These are phyloP conservation scores for Cubamyces sp. DNA, from an alignment of 768 basidiomycete genomes.

Conservation along the genomic window DNA sequence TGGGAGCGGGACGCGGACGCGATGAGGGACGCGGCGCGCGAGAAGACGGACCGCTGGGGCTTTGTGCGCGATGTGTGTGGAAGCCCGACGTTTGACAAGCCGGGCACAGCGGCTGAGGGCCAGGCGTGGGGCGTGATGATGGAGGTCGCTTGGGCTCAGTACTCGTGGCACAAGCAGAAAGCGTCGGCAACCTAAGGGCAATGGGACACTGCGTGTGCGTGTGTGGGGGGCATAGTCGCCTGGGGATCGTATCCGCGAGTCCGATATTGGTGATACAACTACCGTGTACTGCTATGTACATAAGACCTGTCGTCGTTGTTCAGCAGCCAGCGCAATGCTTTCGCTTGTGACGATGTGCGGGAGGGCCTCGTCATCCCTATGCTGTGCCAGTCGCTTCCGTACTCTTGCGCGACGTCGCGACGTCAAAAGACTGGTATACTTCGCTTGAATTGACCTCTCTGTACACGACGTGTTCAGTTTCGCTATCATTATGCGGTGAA, in stretches of 20 bases:
- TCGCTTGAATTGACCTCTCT: conserved; percentile 2
- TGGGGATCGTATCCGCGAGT: too few relatives aligned
- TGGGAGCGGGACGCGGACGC: conserved; percentile 22
- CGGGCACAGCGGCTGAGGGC: conserved; percentile 31
- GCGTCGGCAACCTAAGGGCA: background rate
- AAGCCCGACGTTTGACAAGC: conserved; percentile 28
- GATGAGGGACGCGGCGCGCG: conserved; percentile 22
- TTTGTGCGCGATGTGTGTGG: conserved; percentile 33
- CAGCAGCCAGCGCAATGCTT: too few relatives aligned
- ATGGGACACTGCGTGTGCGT: background rate
- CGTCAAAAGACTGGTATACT: background rate
- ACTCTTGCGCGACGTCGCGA: conserved; percentile 1
- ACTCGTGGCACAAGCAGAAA: background rate
- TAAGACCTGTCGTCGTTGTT: background rate
- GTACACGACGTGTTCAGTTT: background rate
- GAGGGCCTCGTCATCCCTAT: background rate
- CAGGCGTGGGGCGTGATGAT: conserved; percentile 28
- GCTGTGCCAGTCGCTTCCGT: background rate
- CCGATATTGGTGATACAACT: too few relatives aligned
- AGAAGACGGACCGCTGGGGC: conserved; percentile 30
- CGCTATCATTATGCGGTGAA: too few relatives aligned
- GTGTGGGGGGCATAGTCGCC: background rate
- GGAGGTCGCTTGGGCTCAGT: conserved; percentile 25
- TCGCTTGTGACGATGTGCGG: too few relatives aligned
- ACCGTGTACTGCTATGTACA: too few relatives aligned